These are phyloP conservation scores for Moelleriella libera DNA, from an alignment of 2,329 filamentous ascomycete genomes.

Conservation along the genomic window DNA sequence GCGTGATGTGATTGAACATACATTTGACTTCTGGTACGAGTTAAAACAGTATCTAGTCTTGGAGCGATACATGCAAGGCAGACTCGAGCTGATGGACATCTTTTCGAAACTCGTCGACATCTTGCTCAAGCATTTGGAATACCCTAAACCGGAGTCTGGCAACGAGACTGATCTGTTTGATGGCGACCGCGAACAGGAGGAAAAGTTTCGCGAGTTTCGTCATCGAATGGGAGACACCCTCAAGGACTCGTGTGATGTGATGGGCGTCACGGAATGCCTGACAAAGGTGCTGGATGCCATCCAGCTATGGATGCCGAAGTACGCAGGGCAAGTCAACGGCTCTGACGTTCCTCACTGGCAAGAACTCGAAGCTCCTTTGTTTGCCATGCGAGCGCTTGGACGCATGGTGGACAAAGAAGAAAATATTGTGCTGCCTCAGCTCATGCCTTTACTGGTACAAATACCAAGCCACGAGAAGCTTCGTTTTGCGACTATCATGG, in stretches of 20 bases:
- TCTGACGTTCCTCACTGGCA: slow-evolving; percentile 87
- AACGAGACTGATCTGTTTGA: slow-evolving; percentile 81
- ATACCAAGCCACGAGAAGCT: slow-evolving; percentile 95
- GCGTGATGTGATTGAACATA: slow-evolving; percentile 80
- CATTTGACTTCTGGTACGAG: slow-evolving; percentile 97
- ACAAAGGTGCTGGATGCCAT: slow-evolving; percentile 79
- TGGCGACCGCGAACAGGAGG: slow-evolving; percentile 87
- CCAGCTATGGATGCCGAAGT: slow-evolving; percentile 74
- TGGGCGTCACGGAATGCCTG: slow-evolving; percentile 83
- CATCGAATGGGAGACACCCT: slow-evolving; percentile 96
- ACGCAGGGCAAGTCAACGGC: slow-evolving; percentile 60
- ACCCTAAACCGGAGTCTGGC: slow-evolving; percentile 59
- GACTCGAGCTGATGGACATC: slow-evolving; percentile 62
- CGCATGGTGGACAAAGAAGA: slow-evolving; percentile 91
- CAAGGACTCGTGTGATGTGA: slow-evolving; percentile 93
- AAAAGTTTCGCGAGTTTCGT: slow-evolving; percentile 92
- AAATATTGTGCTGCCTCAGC: slow-evolving; percentile 70
- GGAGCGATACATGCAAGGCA: slow-evolving; percentile 75
- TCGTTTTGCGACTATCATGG: slow-evolving; percentile 98
- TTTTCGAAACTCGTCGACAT: slow-evolving; percentile 87
- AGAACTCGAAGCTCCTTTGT: slow-evolving; percentile 84
- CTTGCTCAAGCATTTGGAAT: slow-evolving; percentile 81
- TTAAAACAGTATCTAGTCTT: slow-evolving; percentile 91
- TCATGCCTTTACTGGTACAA: slow-evolving; percentile 86
- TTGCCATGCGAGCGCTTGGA: slow-evolving; percentile 90